Evolutionary conservation across 176 grass and related monocot species (phyloP), one percentile per base, ranked within the genome.

Genomic region (Typha latifolia): DNA sequence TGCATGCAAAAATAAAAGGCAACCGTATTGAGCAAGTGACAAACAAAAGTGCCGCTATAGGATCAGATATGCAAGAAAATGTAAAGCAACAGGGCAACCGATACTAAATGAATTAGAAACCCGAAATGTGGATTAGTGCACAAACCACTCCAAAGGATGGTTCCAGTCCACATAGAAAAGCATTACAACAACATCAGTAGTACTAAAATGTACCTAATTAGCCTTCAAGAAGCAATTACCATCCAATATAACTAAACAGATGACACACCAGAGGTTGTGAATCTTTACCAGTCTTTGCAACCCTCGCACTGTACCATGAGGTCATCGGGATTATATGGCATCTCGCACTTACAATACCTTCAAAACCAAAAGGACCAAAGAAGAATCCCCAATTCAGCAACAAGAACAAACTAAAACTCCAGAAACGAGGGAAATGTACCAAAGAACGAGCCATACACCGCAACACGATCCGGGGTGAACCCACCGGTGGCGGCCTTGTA

Each of bases 261-360:
- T n/a, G 20, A 20, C 7, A 20, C 15, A 57, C 4, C 15, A 57
- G 16, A 16, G 4, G 9, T 57, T 57, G 7, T 5, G 20, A 57
- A 20, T 18, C 5, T 14, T 80, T 88, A 94, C 90, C 90, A 89
- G 76, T 94, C 90, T 51, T 94, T 94, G 90, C 90, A 94, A 64
- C 77, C 82, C 66, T 94, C 90, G 12, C 90, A 94, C 66, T 94
- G 90, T 66, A 94, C 90, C 90, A 94, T 94, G 51, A 94, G 85
- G 32, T 94, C 85, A 31, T 94, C 85, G 1, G 90, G 90, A 29
- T 94, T 94, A 69, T 94, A 94, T 0, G 90, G 90, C 90, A 94
- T 94, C 79, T 94, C 90, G 32, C 90, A 94, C 70, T 94, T 94
- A 64, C 90, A 94, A 69, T 89, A 94, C 73, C 85, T 94, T 61